phyloP scores from a whole-genome alignment of 345 rosid species.

The Trapa bicornis region DNA sequence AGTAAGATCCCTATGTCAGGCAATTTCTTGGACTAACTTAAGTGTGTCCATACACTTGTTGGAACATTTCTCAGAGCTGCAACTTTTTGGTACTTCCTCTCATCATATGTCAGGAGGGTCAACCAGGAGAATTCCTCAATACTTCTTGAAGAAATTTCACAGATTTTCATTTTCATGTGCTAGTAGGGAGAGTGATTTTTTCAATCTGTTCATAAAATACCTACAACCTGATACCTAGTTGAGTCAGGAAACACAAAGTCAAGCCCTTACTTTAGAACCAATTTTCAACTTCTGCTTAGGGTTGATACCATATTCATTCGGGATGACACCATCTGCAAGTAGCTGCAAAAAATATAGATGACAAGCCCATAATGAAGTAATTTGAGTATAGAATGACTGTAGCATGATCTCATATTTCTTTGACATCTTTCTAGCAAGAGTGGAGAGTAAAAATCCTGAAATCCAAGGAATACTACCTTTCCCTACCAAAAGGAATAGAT shows the following conservation, averaged over 20 bases:
- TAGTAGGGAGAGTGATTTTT: neutral
- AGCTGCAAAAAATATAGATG: slow-evolving; percentile 36
- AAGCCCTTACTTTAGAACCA: slow-evolving; percentile 57
- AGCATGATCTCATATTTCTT: neutral
- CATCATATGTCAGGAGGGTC: neutral
- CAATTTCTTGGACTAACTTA: neutral
- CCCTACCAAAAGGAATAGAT: neutral
- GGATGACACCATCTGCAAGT: slow-evolving; percentile 86
- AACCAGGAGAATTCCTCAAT: neutral
- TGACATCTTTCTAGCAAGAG: neutral
- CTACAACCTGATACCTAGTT: neutral
- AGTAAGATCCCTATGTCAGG: too few species aligned
- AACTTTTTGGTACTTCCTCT: neutral
- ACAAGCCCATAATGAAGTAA: neutral
- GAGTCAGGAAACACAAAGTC: neutral
- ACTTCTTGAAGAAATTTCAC: neutral
- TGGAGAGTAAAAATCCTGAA: neutral
- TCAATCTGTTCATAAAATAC: neutral
- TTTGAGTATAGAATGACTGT: neutral
- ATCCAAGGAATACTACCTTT: neutral
- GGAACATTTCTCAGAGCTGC: neutral
- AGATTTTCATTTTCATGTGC: neutral
- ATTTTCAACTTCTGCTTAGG: slow-evolving; percentile 86
- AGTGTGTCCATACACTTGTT: neutral
- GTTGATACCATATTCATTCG: slow-evolving; percentile 92